Evolutionary conservation across 805 yeast genomes (phyloP).

Genomic region (Wickerhamiella siamensis): DNA sequence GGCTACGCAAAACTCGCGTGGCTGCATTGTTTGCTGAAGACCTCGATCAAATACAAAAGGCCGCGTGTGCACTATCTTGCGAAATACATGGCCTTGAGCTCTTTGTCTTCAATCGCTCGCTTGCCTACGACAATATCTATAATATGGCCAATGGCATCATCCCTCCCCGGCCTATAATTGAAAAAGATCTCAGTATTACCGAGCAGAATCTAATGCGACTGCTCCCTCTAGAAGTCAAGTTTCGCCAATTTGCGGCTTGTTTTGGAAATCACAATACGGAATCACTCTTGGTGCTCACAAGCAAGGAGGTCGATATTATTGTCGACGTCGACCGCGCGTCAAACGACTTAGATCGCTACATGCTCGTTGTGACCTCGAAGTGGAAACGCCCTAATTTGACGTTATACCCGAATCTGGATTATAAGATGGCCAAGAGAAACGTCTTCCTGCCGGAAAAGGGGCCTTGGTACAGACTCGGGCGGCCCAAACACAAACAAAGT

Average conservation of each 20-base stretch:
- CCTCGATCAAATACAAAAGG: not conserved
- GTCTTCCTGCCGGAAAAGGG: not conserved
- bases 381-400: slow-evolving; percentile 42
- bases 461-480: slow-evolving; percentile 3
- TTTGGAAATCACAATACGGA: slow-evolving; percentile 73
- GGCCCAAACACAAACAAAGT: not conserved
- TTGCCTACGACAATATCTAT: slow-evolving; percentile 44
- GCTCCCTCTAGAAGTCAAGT: slow-evolving; percentile 49
- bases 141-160: not conserved
- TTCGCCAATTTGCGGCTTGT: slow-evolving; percentile 57
- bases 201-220: slow-evolving; percentile 16
- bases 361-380: slow-evolving; percentile 32
- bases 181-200: slow-evolving; percentile 6
- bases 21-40: slow-evolving; percentile 1
- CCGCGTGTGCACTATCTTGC: slow-evolving; percentile 24
- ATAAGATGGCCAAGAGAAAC: slow-evolving; percentile 15
- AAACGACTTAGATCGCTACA: slow-evolving; percentile 42
- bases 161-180: slow-evolving; percentile 1
- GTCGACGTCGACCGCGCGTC: slow-evolving; percentile 42
- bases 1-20: slow-evolving; percentile 40
- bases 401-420: slow-evolving; percentile 59
- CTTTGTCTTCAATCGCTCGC: slow-evolving; percentile 66
- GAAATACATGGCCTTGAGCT: slow-evolving; percentile 66
- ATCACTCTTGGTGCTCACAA: slow-evolving; percentile 51
- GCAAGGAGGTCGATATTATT: slow-evolving; percentile 37